A percentile compares a stretch with the other conserved stretches of the same genome.
Conservation (phyloP, 345 rosid species). For the Laguncularia racemosa region DNA sequence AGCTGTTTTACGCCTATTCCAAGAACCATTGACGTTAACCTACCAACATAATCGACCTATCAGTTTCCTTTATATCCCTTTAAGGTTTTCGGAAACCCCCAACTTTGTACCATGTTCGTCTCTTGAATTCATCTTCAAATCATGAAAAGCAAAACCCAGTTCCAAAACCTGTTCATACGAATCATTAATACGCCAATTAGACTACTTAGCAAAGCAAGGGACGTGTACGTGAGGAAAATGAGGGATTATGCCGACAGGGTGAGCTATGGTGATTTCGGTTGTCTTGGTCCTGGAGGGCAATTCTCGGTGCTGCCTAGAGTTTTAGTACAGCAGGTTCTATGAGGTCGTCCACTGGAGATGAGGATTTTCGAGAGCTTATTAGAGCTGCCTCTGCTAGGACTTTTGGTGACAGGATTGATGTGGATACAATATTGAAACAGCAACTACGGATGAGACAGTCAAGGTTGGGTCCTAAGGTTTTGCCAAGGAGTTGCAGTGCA, state of each 20-base stretch:
- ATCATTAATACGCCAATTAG: slow-evolving; percentile 20
- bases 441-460: background rate
- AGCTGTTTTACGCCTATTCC: no score
- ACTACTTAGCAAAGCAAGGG: slow-evolving; percentile 40
- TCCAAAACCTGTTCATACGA: slow-evolving; percentile 4
- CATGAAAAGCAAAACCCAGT: slow-evolving; percentile 1
- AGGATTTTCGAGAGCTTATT: slow-evolving; percentile 33
- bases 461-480: slow-evolving; percentile 7
- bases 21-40: no score
- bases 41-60: no score
- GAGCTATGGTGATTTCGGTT: slow-evolving; percentile 24
- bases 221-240: slow-evolving; percentile 45
- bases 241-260: slow-evolving; percentile 38
- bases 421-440: slow-evolving; percentile 6
- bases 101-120: background rate
- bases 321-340: slow-evolving; percentile 28
- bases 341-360: slow-evolving; percentile 17
- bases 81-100: background rate
- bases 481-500: slow-evolving; percentile 31
- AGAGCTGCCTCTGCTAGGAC: slow-evolving; percentile 38
- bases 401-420: slow-evolving; percentile 7
- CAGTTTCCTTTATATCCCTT: no score
- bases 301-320: slow-evolving; percentile 35
- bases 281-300: slow-evolving; percentile 27
- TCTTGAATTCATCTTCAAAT: background rate